Percentiles rank a stretch among this genome's conserved stretches.
Conservation (phyloP, 305 asterid genomes). For the Rubia tinctorum region DNA sequence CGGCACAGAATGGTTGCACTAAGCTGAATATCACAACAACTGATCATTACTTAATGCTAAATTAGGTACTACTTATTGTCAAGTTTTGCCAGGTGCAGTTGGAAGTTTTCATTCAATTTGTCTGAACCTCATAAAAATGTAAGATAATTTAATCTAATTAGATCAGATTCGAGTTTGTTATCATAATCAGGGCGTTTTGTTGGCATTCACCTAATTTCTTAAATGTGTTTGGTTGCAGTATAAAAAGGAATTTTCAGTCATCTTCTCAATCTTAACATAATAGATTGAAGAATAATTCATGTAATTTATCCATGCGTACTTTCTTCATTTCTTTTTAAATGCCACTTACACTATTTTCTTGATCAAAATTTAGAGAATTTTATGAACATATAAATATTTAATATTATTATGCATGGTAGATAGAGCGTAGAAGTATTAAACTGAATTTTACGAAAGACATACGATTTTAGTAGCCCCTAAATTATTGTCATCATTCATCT, state of each 20-base stretch:
- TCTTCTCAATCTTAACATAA: neutral
- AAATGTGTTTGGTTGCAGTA: neutral
- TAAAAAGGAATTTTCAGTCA: neutral
- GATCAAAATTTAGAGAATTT: no score
- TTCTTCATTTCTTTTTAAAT: no score
- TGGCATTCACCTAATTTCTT: neutral
- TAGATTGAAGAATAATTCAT: no score
- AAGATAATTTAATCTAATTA: neutral
- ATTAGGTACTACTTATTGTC: conserved; percentile 21
- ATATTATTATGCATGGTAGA: no score
- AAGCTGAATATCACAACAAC: neutral
- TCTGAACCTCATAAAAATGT: neutral
- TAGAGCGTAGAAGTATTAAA: no score
- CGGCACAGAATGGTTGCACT: conserved; percentile 5
- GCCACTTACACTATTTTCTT: no score
- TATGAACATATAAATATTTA: no score
- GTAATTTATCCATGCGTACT: no score
- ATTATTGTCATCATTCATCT: no score
- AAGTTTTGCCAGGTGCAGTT: neutral
- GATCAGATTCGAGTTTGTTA: neutral
- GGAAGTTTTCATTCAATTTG: conserved; percentile 1
- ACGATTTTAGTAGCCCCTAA: no score
- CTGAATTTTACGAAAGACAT: no score
- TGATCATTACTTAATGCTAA: neutral
- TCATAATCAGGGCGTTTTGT: neutral